A percentile compares a stretch with the other conserved stretches of the same genome.
These are phyloP conservation scores for Elsinoe australis DNA, from an alignment of 2,329 filamentous ascomycete species.

Conservation along the genomic window DNA sequence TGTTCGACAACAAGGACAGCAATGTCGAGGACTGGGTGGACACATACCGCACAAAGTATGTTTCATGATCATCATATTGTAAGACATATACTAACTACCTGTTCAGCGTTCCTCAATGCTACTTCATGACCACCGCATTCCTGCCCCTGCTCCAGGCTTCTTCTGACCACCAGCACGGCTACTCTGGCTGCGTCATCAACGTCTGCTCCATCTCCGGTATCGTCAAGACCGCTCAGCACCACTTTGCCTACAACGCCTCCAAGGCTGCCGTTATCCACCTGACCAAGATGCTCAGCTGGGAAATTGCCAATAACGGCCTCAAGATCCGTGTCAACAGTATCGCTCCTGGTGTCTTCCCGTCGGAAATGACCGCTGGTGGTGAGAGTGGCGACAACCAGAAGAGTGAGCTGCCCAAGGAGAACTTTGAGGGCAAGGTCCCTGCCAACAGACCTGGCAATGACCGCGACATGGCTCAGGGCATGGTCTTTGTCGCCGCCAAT, in stretches of 20 bases:
- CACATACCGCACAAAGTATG: slow-evolving; percentile 21
- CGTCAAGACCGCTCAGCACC: slow-evolving; percentile 41
- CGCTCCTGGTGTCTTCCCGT: slow-evolving; percentile 50
- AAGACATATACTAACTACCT: slow-evolving; percentile 27
- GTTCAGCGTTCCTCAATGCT: slow-evolving; percentile 43
- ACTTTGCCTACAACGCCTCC: slow-evolving; percentile 43
- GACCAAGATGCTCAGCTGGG: slow-evolving; percentile 48
- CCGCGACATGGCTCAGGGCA: slow-evolving; percentile 50
- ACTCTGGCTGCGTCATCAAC: slow-evolving; percentile 41
- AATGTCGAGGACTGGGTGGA: slow-evolving; percentile 40
- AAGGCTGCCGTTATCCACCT: slow-evolving; percentile 48
- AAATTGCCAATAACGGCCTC: slow-evolving; percentile 45
- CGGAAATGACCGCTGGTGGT: slow-evolving; percentile 48
- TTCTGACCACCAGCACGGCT: slow-evolving; percentile 36
- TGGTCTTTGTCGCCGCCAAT: slow-evolving; percentile 47
- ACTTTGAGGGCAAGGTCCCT: slow-evolving; percentile 44
- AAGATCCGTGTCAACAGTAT: slow-evolving; percentile 53
- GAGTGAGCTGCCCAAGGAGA: slow-evolving; percentile 46
- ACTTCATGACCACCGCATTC: slow-evolving; percentile 42
- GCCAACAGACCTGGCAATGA: slow-evolving; percentile 49
- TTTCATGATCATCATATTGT: no score
- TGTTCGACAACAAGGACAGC: slow-evolving; percentile 37
- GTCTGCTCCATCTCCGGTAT: slow-evolving; percentile 40
- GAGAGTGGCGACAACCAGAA: slow-evolving; percentile 48
- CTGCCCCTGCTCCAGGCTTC: slow-evolving; percentile 40